Percentiles rank a stretch among this genome's conserved stretches.
Evolutionary conservation across 164 flowering plant genomes (phyloP).

Genomic region (Nelumbo lutea): DNA sequence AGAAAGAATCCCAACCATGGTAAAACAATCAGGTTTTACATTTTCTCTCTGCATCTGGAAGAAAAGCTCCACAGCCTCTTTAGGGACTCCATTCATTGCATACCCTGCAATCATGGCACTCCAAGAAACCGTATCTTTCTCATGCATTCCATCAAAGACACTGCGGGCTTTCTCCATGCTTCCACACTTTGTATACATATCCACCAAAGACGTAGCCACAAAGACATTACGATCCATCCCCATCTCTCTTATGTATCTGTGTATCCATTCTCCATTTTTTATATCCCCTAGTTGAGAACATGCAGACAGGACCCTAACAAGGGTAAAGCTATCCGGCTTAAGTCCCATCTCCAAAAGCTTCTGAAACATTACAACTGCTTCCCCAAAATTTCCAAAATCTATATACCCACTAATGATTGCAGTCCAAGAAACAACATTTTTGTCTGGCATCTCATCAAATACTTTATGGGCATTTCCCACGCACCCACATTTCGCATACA

Average conservation of each 20-base stretch:
- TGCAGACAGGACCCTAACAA: slow-evolving; percentile 25
- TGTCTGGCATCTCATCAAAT: slow-evolving; percentile 26
- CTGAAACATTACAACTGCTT: slow-evolving; percentile 23
- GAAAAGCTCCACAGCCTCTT: slow-evolving; percentile 28
- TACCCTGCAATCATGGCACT: slow-evolving; percentile 28
- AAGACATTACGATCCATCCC: slow-evolving; percentile 22
- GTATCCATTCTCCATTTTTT: slow-evolving; percentile 22
- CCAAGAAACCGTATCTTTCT: slow-evolving; percentile 30
- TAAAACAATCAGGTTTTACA: slow-evolving; percentile 30
- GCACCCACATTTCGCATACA: slow-evolving; percentile 20
- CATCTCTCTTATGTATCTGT: slow-evolving; percentile 15
- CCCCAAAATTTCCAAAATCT: slow-evolving; percentile 11
- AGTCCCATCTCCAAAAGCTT: slow-evolving; percentile 15
- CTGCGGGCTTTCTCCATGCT: slow-evolving; percentile 23
- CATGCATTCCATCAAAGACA: slow-evolving; percentile 25
- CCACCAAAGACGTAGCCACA: slow-evolving; percentile 28
- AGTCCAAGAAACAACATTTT: slow-evolving; percentile 32
- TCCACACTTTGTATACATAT: slow-evolving; percentile 34
- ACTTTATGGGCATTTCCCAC: slow-evolving; percentile 18
- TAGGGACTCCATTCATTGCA: slow-evolving; percentile 30
- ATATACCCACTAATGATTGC: slow-evolving; percentile 28
- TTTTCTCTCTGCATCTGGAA: slow-evolving; percentile 22
- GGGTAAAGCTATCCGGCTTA: slow-evolving; percentile 27
- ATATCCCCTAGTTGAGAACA: slow-evolving; percentile 30
- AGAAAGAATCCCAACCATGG: slow-evolving; percentile 30